A percentile compares a stretch with the other conserved stretches of the same genome.
phyloP scores from a whole-genome alignment of 257 asterid species.

The Solanum pennellii region DNA sequence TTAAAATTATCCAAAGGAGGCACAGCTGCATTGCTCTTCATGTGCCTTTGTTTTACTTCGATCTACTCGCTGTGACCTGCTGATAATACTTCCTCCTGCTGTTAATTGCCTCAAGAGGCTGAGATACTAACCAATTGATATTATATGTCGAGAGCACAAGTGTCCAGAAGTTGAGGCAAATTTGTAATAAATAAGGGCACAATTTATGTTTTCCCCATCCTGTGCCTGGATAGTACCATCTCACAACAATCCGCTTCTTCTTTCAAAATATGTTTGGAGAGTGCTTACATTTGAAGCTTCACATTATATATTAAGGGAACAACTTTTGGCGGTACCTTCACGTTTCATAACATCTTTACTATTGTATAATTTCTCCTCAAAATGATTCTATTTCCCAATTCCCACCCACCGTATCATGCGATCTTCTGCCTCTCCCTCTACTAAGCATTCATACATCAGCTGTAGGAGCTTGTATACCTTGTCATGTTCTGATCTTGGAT shows the following conservation, averaged over 20 bases:
- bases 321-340: neutral
- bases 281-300: neutral
- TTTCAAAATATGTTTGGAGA: neutral
- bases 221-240: neutral
- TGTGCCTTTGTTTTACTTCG: neutral
- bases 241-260: neutral
- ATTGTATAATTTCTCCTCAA: neutral
- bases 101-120: neutral
- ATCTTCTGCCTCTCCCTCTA: neutral
- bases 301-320: neutral
- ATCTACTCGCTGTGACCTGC: neutral
- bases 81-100: neutral
- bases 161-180: neutral
- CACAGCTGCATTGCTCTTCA: neutral
- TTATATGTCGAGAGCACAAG: neutral
- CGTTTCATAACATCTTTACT: neutral
- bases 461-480: neutral
- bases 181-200: neutral
- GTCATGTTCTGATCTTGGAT: neutral
- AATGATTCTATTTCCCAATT: neutral
- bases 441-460: neutral
- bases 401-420: neutral
- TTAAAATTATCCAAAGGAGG: neutral
- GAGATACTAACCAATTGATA: neutral
- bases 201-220: neutral